Base-by-base conservation (phyloP, 495 filamentous ascomycete species). In the Letharia columbiana region DNA sequence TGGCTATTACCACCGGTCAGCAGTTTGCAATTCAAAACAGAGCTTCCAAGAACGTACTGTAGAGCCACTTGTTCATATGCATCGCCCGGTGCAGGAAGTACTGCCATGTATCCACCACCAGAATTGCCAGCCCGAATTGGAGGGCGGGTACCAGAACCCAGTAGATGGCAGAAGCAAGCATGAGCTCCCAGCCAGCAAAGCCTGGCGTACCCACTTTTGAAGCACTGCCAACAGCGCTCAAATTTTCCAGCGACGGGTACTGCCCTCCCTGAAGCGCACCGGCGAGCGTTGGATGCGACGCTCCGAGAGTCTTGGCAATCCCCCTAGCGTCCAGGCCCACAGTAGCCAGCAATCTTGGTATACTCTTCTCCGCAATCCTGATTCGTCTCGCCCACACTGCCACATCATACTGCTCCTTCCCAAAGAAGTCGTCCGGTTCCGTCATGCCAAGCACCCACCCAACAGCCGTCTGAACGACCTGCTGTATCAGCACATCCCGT, bases 11-110 rank as follows among this genome's bases (percentile, higher is more conserved):
- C 63, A 67, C 41, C n/a, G 64, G 49, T 50, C 13, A 58, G 58
- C 35, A 44, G 8, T 13, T 42, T 20, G 12, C 18, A 0, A 50
- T 33, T 17, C n/a, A 5, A 4, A 4, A 35, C 1, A 7, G 0
- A 18, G 39, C 18, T 33, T 20, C 15, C 62, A 58, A 33, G 37
- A 40, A 84, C 86, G 67, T 79, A 91, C 89, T 87, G 79, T 94
- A 94, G 67, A 94, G 82, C 85, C 86, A 92, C 75, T 88, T 89
- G 73, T 91, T 89, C 79, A 88, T 79, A 75, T 94, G 90, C 90
- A 92, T 92, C 50, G 82, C 82, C 40, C 90, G 86, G 77, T 94
- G 90, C 72, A 87, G 78, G 74, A 92, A 91, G 76, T 94, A 94
- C 72, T 94, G 89, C 90, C 90, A 94, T 50, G 89, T 90, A 75